These are phyloP conservation scores for Fraxinus sp. DNA, from an alignment of 305 asterid genomes.

Conservation along the genomic window DNA sequence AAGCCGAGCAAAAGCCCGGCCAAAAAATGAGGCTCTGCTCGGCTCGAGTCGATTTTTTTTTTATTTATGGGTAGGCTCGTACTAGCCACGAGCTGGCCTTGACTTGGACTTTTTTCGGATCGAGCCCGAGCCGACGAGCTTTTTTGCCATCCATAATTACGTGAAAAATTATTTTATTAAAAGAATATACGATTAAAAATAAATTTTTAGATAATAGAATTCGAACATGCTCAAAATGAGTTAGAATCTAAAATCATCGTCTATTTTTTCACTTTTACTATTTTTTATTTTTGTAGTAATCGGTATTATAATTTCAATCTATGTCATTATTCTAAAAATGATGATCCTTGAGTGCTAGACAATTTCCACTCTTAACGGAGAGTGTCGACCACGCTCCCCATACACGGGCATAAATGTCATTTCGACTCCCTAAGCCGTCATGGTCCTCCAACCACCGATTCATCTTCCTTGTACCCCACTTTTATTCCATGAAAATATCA, in stretches of 20 bases:
- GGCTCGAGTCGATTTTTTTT: too few species aligned
- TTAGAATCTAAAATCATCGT: not conserved
- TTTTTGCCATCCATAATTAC: too few species aligned
- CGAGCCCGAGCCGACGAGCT: too few species aligned
- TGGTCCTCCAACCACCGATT: not conserved
- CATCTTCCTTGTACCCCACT: conserved; percentile 17
- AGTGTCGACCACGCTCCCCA: not conserved
- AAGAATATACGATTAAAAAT: too few species aligned
- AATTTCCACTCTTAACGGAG: not conserved
- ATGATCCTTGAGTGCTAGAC: not conserved
- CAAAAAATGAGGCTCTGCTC: too few species aligned
- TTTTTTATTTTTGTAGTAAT: not conserved
- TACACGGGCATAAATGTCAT: conserved; percentile 19
- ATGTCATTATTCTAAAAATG: not conserved
- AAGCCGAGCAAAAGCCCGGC: too few species aligned
- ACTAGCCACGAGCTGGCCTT: too few species aligned
- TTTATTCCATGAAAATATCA: not conserved
- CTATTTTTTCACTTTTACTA: not conserved
- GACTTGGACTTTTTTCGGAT: too few species aligned
- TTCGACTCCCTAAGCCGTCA: conserved; percentile 10
- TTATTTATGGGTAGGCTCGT: too few species aligned
- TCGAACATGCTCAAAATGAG: not conserved
- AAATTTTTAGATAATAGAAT: too few species aligned
- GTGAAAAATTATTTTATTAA: too few species aligned
- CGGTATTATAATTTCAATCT: too few species aligned